phyloP scores from a whole-genome alignment of 2,329 filamentous ascomycete genomes.

The Penicillium brevicompactum region DNA sequence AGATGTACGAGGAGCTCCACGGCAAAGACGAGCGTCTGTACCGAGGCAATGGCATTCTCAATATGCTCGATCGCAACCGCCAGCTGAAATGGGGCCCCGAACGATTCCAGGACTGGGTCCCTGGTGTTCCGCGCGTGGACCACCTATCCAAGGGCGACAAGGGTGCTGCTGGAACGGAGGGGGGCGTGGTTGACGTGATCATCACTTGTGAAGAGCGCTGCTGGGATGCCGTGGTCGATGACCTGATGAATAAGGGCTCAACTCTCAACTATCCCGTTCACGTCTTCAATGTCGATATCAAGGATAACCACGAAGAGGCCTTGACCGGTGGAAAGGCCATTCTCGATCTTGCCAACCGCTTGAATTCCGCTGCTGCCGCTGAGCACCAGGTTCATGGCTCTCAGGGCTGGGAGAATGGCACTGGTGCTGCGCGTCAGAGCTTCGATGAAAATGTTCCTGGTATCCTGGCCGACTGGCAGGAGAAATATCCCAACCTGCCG shows the following conservation, averaged over 20 bases:
- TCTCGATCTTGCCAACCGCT: slow-evolving; percentile 79
- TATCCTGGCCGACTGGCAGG: slow-evolving; percentile 89
- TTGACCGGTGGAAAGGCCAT: slow-evolving; percentile 88
- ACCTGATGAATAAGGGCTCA: slow-evolving; percentile 81
- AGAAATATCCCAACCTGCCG: slow-evolving; percentile 87
- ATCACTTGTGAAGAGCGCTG: slow-evolving; percentile 98
- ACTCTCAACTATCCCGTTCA: slow-evolving; percentile 91
- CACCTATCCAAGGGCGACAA: slow-evolving; percentile 69
- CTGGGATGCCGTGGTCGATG: slow-evolving; percentile 96
- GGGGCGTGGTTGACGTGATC: slow-evolving; percentile 87
- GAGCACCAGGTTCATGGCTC: slow-evolving; percentile 70
- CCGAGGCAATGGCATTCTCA: slow-evolving; percentile 86
- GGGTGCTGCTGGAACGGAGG: slow-evolving; percentile 79
- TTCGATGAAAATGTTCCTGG: slow-evolving; percentile 96
- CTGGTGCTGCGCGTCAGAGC: slow-evolving; percentile 66
- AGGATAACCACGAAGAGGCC: slow-evolving; percentile 97
- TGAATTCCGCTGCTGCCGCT: slow-evolving; percentile 78
- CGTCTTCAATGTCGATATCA: slow-evolving; percentile 98
- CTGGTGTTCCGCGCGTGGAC: slow-evolving; percentile 80
- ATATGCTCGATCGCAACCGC: slow-evolving; percentile 92
- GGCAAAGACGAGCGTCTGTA: slow-evolving; percentile 86
- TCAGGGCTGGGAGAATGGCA: slow-evolving; percentile 69
- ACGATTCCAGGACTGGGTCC: slow-evolving; percentile 95
- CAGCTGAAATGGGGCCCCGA: slow-evolving; percentile 94
- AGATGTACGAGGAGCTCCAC: slow-evolving; percentile 89